Conservation (phyloP, 1,284 basidiomycete species). For the Rhodotorula sp. region DNA sequence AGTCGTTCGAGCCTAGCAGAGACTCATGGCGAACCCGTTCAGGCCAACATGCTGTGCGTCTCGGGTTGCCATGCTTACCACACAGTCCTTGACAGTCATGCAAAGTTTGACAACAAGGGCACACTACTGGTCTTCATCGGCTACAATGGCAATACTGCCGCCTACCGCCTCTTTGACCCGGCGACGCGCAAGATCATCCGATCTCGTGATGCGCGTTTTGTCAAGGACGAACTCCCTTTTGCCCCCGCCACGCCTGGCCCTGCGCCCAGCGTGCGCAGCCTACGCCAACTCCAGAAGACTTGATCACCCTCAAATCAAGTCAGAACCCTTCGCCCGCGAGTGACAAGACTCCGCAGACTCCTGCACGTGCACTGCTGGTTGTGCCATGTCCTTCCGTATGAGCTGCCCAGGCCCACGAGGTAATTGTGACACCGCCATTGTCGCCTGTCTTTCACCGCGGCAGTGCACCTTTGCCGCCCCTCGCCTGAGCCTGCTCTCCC, state of each 20-base stretch:
- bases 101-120: no score
- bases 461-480: background rate
- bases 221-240: constrained; percentile 4
- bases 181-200: background rate
- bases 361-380: background rate
- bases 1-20: no score
- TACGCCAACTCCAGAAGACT: background rate
- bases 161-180: constrained; percentile 9
- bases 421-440: background rate
- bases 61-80: no score
- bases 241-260: no score
- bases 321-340: background rate
- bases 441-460: background rate
- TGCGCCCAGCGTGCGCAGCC: background rate
- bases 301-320: background rate
- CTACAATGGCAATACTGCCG: no score
- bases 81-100: no score
- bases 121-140: no score
- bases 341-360: background rate
- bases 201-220: background rate
- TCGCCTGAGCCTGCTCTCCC: background rate
- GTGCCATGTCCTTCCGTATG: no score
- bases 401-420: background rate
- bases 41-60: no score
- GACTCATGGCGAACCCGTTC: no score